phyloP scores from a whole-genome alignment of 805 yeast genomes.

The Hanseniaspora osmophila region DNA sequence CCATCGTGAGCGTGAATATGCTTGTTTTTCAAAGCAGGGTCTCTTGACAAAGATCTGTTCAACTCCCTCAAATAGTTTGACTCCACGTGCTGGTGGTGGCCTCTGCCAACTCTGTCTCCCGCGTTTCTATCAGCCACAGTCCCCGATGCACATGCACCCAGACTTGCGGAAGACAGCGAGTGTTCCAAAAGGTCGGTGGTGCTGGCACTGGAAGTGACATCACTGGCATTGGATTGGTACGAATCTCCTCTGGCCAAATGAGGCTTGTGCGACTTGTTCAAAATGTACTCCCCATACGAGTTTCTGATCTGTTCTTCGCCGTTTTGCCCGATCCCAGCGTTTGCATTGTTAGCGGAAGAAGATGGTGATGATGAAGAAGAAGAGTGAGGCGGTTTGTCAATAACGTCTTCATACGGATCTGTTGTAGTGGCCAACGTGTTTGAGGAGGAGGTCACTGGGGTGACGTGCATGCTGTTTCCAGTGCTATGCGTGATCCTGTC shows the following conservation, averaged over 20 bases:
- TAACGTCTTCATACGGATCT: slow-evolving; percentile 15
- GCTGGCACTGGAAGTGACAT: slow-evolving; percentile 20
- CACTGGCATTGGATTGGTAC: slow-evolving; percentile 44
- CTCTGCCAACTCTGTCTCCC: slow-evolving; percentile 10
- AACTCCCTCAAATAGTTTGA: slow-evolving; percentile 41
- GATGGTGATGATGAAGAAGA: slow-evolving; percentile 3
- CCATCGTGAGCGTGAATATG: slow-evolving; percentile 1
- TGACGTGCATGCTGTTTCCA: neutral
- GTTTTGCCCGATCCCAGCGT: neutral
- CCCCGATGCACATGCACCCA: neutral
- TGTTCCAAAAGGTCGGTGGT: neutral
- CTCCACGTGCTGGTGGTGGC: slow-evolving; percentile 4
- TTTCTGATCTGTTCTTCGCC: slow-evolving; percentile 13
- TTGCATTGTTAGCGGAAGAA: slow-evolving; percentile 3
- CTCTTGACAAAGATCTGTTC: slow-evolving; percentile 19
- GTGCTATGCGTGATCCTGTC: neutral
- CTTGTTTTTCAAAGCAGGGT: slow-evolving; percentile 8
- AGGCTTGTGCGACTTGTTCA: slow-evolving; percentile 27
- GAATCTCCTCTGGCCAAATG: slow-evolving; percentile 71
- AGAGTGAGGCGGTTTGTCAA: neutral
- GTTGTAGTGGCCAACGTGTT: slow-evolving; percentile 17
- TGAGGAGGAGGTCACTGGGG: slow-evolving; percentile 6
- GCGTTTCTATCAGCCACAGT: neutral
- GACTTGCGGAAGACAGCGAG: too few species aligned
- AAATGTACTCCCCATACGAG: slow-evolving; percentile 19